A percentile compares a stretch with the other conserved stretches of the same genome.
Conservation (phyloP, 2,329 filamentous ascomycete species). For the Fusarium praegraminearum region DNA sequence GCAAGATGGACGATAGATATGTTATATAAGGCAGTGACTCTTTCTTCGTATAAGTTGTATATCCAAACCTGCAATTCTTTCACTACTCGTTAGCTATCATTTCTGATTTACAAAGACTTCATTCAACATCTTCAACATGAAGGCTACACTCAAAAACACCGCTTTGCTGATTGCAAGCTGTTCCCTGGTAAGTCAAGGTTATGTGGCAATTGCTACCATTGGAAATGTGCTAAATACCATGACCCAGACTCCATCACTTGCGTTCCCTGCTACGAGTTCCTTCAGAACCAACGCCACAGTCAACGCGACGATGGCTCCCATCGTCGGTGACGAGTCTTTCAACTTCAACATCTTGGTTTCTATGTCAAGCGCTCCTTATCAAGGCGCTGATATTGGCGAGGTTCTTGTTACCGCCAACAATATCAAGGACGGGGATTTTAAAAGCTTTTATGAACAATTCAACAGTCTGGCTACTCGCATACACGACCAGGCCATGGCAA, state of each 20-base stretch:
- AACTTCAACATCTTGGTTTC: slow-evolving; percentile 14
- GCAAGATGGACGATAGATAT: background rate
- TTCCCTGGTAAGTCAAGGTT: background rate
- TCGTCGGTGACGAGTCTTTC: slow-evolving; percentile 12
- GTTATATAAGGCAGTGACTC: background rate
- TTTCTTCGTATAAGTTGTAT: too few species aligned
- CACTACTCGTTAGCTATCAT: background rate
- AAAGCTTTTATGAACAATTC: slow-evolving; percentile 44
- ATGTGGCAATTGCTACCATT: background rate
- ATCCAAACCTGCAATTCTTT: background rate
- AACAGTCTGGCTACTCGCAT: slow-evolving; percentile 42
- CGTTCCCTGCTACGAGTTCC: background rate
- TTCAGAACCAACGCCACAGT: background rate
- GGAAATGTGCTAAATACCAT: background rate
- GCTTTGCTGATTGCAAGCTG: background rate
- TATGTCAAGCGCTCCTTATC: background rate
- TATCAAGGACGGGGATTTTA: slow-evolving; percentile 43
- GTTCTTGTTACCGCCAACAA: slow-evolving; percentile 50
- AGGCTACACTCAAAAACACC: background rate
- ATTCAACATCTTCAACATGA: background rate
- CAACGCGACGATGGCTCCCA: slow-evolving; percentile 11
- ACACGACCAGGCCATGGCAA: slow-evolving; percentile 36
- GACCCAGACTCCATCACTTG: background rate
- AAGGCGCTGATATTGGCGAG: slow-evolving; percentile 47
- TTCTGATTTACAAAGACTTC: background rate